Percentiles rank a stretch among this genome's conserved stretches.
These are phyloP conservation scores for Mycosarcoma maydis DNA, from an alignment of 1,284 basidiomycete species.

Conservation along the genomic window DNA sequence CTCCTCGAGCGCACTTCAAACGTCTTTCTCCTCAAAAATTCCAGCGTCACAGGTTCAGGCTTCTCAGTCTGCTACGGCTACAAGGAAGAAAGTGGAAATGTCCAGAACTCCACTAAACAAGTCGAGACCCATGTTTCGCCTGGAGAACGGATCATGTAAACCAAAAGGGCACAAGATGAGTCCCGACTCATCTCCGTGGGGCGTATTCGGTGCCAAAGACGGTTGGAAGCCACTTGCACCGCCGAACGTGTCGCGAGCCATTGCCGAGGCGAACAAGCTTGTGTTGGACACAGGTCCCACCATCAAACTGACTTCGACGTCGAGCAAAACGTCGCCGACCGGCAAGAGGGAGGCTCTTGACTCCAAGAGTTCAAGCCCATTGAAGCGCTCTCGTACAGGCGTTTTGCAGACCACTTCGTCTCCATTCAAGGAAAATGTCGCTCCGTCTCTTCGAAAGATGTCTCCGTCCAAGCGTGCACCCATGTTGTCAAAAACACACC, in stretches of 20 bases:
- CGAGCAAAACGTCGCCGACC: slow-evolving; percentile 7
- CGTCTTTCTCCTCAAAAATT: neutral
- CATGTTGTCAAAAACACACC: slow-evolving; percentile 10
- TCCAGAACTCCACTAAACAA: slow-evolving; percentile 34
- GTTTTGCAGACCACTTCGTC: slow-evolving; percentile 3
- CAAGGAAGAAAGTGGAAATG: slow-evolving; percentile 15
- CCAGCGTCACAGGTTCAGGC: neutral
- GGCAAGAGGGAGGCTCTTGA: slow-evolving; percentile 19
- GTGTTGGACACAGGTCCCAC: slow-evolving; percentile 9
- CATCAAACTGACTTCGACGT: too few relatives aligned
- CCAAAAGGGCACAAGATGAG: slow-evolving; percentile 44
- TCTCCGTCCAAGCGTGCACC: slow-evolving; percentile 33
- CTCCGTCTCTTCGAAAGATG: slow-evolving; percentile 5
- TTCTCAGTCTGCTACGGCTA: slow-evolving; percentile 8
- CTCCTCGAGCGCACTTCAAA: slow-evolving; percentile 7
- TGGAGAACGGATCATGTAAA: slow-evolving; percentile 39
- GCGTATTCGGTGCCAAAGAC: slow-evolving; percentile 38
- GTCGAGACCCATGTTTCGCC: slow-evolving; percentile 44
- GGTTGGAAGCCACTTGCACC: slow-evolving; percentile 43
- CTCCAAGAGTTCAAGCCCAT: slow-evolving; percentile 8
- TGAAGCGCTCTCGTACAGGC: slow-evolving; percentile 13
- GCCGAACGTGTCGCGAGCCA: slow-evolving; percentile 33
- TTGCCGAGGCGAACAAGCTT: slow-evolving; percentile 33
- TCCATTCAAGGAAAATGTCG: slow-evolving; percentile 30
- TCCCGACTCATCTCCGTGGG: slow-evolving; percentile 34